Conservation (phyloP, 1,284 basidiomycete species). For the Trametes pubescens region DNA sequence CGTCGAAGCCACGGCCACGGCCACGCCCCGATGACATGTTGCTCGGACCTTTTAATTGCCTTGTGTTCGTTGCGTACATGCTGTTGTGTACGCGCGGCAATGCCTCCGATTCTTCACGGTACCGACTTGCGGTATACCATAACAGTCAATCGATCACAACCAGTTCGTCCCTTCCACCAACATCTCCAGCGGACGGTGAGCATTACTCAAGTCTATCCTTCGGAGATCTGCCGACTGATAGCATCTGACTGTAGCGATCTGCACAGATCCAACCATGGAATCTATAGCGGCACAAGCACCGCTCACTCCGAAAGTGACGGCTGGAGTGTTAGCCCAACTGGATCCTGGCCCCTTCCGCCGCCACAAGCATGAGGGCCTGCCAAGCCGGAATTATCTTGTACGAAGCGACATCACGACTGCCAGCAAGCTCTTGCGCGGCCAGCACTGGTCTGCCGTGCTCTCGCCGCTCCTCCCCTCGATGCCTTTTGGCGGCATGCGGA, state of each 20-base stretch:
- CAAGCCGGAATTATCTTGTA: neutral
- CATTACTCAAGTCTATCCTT: too few relatives aligned
- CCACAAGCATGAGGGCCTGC: too few relatives aligned
- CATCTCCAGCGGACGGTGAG: too few relatives aligned
- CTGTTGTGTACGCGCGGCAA: neutral
- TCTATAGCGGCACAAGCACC: too few relatives aligned
- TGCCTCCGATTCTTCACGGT: neutral
- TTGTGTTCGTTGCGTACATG: neutral
- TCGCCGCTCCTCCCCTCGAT: constrained; percentile 14
- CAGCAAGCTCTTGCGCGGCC: constrained; percentile 13
- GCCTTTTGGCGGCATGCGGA: constrained; percentile 21
- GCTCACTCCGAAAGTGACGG: too few relatives aligned
- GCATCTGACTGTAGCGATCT: too few relatives aligned
- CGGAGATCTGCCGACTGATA: too few relatives aligned
- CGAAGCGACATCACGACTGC: neutral
- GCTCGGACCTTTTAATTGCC: neutral
- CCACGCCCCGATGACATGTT: neutral
- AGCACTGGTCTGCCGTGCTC: constrained; percentile 16
- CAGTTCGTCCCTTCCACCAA: too few relatives aligned
- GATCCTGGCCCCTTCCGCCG: neutral
- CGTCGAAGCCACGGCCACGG: too few relatives aligned
- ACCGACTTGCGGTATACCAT: too few relatives aligned
- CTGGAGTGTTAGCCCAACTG: neutral
- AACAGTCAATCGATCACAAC: too few relatives aligned
- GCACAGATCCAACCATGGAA: too few relatives aligned